These are phyloP conservation scores for Globisporangium cystogenes DNA, from an alignment of 352 stramenopile genomes.

Conservation along the genomic window DNA sequence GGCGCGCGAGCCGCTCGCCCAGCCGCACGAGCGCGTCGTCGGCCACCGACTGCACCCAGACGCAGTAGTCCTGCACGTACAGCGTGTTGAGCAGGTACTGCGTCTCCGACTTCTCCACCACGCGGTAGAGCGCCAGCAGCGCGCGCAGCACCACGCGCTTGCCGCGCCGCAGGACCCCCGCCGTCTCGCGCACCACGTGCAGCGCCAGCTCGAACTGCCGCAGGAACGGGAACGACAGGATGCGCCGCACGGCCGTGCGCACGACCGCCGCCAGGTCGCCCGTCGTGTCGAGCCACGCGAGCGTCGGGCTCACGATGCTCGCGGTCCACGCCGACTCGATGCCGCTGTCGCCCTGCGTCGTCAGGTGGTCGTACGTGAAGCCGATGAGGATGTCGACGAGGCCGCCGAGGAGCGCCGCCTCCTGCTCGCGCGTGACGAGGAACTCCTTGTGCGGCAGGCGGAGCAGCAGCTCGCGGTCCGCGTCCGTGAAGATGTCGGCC, in stretches of 20 bases:
- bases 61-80: conserved; percentile 93
- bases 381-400: conserved; percentile 94
- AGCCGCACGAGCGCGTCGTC: conserved; percentile 41
- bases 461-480: conserved; percentile 70
- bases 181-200: conserved; percentile 80
- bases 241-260: conserved; percentile 75
- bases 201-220: conserved; percentile 87
- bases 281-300: conserved; percentile 93
- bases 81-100: conserved; percentile 96
- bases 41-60: conserved; percentile 72
- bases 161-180: conserved; percentile 77
- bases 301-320: conserved; percentile 90
- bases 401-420: conserved; percentile 64
- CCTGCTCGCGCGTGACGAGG: conserved; percentile 49
- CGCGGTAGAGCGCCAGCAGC: conserved; percentile 88
- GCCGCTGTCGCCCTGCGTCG: conserved; percentile 92
- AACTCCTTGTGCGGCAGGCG: conserved; percentile 78
- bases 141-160: conserved; percentile 88
- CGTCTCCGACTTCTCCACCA: conserved; percentile 93
- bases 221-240: conserved; percentile 95
- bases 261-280: conserved; percentile 60
- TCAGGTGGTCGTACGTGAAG: conserved; percentile 95
- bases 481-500: conserved; percentile 31
- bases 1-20: conserved; percentile 23
- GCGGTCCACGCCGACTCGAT: conserved; percentile 97